Base-by-base conservation (phyloP, 345 rosid genomes). In the Gossypium thurberi region DNA sequence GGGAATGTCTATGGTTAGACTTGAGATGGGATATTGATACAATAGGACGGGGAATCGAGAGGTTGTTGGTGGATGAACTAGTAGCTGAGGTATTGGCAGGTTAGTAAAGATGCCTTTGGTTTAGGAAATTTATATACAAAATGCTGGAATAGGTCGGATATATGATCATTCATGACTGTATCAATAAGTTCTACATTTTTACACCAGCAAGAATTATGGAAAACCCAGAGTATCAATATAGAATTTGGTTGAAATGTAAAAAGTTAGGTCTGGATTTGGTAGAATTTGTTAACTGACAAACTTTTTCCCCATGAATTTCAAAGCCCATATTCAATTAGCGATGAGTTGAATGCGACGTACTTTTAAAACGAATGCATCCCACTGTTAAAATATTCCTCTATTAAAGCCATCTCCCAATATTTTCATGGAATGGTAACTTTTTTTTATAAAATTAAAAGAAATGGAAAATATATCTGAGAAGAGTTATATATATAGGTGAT, bases 11-110 rank as follows among this genome's bases (percentile, higher is more conserved):
- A 76, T 94, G 98, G 98, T 75, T 90, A 73, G 84, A 82, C 28
- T 74, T 87, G 68, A 84, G 84, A 68, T 87, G 81, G 47, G 87
- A 87, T 20, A 75, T 85, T 43, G 90, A 90, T 63, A 51, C 65
- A 68, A 81, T 94, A 37, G 96, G 97, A 69, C 84, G 85, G 80
- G 92, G 88, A 25, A 85, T 90, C 1, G 98, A 89, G 85, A 79
- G 71, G 70, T 28, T 81, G 77, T 53, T 94, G 84, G 83, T 88
- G 66, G 88, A 87, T 75, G 97, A 87, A 70, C 70, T 94, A 72
- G 76, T 88, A 33, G 81, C 78, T 74, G 96, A 95, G 84, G 66
- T 85, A 68, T 78, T 56, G 55, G 73, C 25, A 82, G 84, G 40
- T 48, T 65, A 61, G 62, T 21, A 60, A 5, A 73, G 50, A 42